phyloP scores from a whole-genome alignment of 1,139 yeast genomes.

The Tardiomyces depauwii region DNA sequence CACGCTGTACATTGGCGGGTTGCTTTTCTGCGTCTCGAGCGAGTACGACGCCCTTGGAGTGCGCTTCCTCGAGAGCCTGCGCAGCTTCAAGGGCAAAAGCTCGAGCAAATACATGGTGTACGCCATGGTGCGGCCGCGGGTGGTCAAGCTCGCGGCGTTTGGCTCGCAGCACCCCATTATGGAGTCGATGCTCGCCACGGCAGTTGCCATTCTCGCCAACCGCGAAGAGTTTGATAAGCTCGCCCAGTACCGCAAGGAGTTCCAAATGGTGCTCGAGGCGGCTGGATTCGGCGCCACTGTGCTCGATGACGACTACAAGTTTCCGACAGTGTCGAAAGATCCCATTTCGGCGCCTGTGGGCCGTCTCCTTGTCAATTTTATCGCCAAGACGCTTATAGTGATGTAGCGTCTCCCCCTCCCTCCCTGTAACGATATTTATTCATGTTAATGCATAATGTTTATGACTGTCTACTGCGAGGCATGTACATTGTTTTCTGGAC shows the following conservation, averaged over 20 bases:
- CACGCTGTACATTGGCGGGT: slow-evolving; percentile 42
- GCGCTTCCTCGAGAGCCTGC: slow-evolving; percentile 42
- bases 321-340: neutral
- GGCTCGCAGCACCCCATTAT: slow-evolving; percentile 12
- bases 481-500: too few species aligned
- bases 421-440: neutral
- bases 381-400: neutral
- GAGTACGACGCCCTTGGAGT: slow-evolving; percentile 42
- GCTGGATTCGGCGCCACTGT: neutral
- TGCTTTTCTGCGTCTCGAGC: slow-evolving; percentile 38
- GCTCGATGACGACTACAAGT: neutral
- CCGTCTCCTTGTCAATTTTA: neutral
- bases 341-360: neutral
- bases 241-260: slow-evolving; percentile 7
- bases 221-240: slow-evolving; percentile 11
- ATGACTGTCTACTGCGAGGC: too few species aligned
- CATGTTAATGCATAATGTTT: neutral
- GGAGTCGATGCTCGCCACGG: slow-evolving; percentile 12
- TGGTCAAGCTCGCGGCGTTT: slow-evolving; percentile 12
- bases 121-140: slow-evolving; percentile 13
- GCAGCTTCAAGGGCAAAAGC: slow-evolving; percentile 15
- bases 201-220: slow-evolving; percentile 10
- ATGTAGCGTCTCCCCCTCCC: too few species aligned
- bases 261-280: slow-evolving; percentile 8
- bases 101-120: slow-evolving; percentile 13